Conservation (phyloP, 495 filamentous ascomycete genomes). For the Penicillium coprophilum region DNA sequence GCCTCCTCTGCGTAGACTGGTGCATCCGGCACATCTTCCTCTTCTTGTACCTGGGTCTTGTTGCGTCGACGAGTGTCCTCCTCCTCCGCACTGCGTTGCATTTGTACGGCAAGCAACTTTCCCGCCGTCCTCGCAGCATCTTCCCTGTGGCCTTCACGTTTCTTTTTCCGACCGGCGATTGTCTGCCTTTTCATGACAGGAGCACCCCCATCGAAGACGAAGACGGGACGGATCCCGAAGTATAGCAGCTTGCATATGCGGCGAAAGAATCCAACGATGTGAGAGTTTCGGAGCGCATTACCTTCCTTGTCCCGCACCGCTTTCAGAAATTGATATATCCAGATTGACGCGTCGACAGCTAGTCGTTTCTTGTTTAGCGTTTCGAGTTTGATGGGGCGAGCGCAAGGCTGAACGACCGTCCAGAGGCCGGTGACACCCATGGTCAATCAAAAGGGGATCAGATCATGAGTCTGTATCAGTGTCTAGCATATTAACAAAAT, state of each 20-base stretch:
- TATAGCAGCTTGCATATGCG: slow-evolving; percentile 96
- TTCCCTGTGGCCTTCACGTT: slow-evolving; percentile 84
- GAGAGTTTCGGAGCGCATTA: slow-evolving; percentile 90
- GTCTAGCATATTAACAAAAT: neutral
- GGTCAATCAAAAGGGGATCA: slow-evolving; percentile 17
- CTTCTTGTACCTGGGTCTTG: slow-evolving; percentile 51
- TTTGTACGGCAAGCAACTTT: slow-evolving; percentile 85
- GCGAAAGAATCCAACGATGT: slow-evolving; percentile 96
- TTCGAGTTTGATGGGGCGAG: slow-evolving; percentile 81
- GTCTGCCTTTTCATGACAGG: slow-evolving; percentile 90
- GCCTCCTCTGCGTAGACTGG: slow-evolving; percentile 88
- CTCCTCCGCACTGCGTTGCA: slow-evolving; percentile 84
- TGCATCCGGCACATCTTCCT: slow-evolving; percentile 67
- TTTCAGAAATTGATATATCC: slow-evolving; percentile 99
- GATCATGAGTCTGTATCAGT: neutral
- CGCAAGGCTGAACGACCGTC: slow-evolving; percentile 90
- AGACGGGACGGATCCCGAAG: slow-evolving; percentile 94
- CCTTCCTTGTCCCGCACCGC: slow-evolving; percentile 98
- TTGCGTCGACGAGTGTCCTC: slow-evolving; percentile 65
- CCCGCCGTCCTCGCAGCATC: slow-evolving; percentile 91
- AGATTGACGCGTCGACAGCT: slow-evolving; percentile 96
- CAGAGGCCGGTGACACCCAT: slow-evolving; percentile 99
- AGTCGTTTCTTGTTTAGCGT: slow-evolving; percentile 93
- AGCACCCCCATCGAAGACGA: slow-evolving; percentile 96
- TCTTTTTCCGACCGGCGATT: slow-evolving; percentile 70